These are phyloP conservation scores for Rosellinia necatrix DNA, from an alignment of 2,329 filamentous ascomycete genomes.

Conservation along the genomic window DNA sequence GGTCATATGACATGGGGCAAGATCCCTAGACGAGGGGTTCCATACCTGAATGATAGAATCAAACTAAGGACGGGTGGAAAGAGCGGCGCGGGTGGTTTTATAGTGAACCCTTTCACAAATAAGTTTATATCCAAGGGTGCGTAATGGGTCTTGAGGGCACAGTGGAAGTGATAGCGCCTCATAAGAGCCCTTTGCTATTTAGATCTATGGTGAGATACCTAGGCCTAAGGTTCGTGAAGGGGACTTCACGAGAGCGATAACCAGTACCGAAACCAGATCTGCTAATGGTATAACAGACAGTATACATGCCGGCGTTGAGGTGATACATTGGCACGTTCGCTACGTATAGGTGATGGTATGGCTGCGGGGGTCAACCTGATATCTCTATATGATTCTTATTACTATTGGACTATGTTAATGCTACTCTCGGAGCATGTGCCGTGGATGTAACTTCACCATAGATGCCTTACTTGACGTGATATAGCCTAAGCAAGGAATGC, in stretches of 20 bases:
- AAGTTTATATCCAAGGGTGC: no score
- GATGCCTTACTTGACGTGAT: constrained; percentile 6
- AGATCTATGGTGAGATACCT: background rate
- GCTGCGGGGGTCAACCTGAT: background rate
- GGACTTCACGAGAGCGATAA: background rate
- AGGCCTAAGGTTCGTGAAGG: no score
- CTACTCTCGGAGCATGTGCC: constrained; percentile 14
- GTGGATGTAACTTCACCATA: constrained; percentile 7
- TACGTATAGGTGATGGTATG: background rate
- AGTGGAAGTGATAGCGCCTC: no score
- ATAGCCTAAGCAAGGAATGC: constrained; percentile 17
- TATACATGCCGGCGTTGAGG: background rate
- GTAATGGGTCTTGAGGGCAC: no score
- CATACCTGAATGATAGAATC: background rate
- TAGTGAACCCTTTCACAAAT: background rate
- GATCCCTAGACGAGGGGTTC: background rate
- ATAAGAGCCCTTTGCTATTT: no score
- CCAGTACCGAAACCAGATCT: background rate
- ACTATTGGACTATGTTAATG: constrained; percentile 7
- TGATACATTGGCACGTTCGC: background rate
- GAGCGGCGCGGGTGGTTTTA: no score
- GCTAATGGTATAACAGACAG: background rate
- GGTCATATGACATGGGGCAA: background rate
- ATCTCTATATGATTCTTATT: background rate
- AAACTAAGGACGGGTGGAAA: background rate